Evolutionary conservation across 257 asterid species (phyloP), one percentile per base, ranked within the genome.

Genomic region (Oldenlandia corymbosa): DNA sequence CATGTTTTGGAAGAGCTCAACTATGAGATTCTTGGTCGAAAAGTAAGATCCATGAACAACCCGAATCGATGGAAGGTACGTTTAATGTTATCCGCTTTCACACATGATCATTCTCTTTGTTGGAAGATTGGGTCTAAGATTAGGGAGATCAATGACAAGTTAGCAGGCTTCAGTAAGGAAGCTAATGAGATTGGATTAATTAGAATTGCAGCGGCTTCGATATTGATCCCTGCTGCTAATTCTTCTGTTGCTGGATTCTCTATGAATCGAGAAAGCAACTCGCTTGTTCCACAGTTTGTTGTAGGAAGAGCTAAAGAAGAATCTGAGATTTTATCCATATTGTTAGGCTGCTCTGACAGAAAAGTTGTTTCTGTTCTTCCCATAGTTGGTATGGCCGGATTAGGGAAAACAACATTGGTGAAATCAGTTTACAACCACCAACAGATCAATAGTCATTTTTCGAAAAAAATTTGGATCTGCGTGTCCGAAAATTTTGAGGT

Each of bases 191-290:
- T 26, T 61, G 66, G 56, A 5, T 61, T 43, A 5, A 61, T 7
- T 2, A 26, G 5, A 3, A 30, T 5, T 9, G 26, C 30, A 43
- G 53, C 36, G 27, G 53, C 36, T 11, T 4, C 39, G n/a, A n/a
- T n/a, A 30, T 4, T 42, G 13, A 4, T 13, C 5, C 21, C 47
- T 5, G 3, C 41, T 6, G 11, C 26, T 23, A 13, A n/a, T n/a
- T n/a, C 51, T 8, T 2, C 23, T 13, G 3, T 7, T 4, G 8
- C 4, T 43, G 50, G 26, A 28, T 21, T 42, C 3, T 18, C 53
- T 4, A 60, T 23, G 2, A 5, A 23, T 10, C 45, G 74, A 43
- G 59, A 73, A 47, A 63, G 60, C 5, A 50, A 73, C 2, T 73
- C 68, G 2, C 0, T 23, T 2, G 46, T 36, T 55, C 9, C 55